Evolutionary conservation across 768 basidiomycete genomes (phyloP).

Genomic region (Rubroboletus pulcherrimus): DNA sequence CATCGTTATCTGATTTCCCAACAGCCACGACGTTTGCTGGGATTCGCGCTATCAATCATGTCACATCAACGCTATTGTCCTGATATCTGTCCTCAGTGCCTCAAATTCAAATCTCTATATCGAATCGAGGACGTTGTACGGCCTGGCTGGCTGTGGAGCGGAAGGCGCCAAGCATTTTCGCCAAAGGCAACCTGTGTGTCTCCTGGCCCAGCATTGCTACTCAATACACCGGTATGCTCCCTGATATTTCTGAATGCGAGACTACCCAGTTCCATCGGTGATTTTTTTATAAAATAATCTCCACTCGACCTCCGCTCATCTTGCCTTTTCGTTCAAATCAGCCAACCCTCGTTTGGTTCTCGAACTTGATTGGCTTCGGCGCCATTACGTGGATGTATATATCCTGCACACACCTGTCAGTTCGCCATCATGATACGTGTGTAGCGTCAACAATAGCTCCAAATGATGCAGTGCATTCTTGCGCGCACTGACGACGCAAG

Average conservation of each 20-base stretch:
- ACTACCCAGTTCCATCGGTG: slow-evolving; percentile 49
- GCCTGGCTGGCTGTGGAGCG: slow-evolving; percentile 44
- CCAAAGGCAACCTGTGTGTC: slow-evolving; percentile 32
- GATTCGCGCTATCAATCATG: slow-evolving; percentile 44
- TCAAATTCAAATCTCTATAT: slow-evolving; percentile 63
- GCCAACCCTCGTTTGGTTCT: slow-evolving; percentile 24
- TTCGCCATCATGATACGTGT: neutral
- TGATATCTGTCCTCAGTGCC: slow-evolving; percentile 43
- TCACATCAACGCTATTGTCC: slow-evolving; percentile 37
- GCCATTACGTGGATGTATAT: slow-evolving; percentile 36
- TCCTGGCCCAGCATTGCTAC: slow-evolving; percentile 38
- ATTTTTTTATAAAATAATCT: slow-evolving; percentile 12
- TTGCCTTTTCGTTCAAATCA: neutral
- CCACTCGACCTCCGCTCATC: slow-evolving; percentile 22
- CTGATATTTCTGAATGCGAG: slow-evolving; percentile 58
- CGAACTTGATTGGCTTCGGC: slow-evolving; percentile 31
- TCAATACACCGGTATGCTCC: slow-evolving; percentile 54
- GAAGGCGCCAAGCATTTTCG: slow-evolving; percentile 43
- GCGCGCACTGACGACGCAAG: slow-evolving; percentile 33
- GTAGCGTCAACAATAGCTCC: slow-evolving; percentile 4
- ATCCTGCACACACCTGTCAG: slow-evolving; percentile 26
- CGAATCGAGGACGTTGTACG: slow-evolving; percentile 45
- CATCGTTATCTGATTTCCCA: slow-evolving; percentile 9
- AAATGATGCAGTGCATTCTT: slow-evolving; percentile 15
- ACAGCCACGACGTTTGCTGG: slow-evolving; percentile 39